phyloP scores from a whole-genome alignment of 129 eudicot species.

The Centaurea solstitialis region DNA sequence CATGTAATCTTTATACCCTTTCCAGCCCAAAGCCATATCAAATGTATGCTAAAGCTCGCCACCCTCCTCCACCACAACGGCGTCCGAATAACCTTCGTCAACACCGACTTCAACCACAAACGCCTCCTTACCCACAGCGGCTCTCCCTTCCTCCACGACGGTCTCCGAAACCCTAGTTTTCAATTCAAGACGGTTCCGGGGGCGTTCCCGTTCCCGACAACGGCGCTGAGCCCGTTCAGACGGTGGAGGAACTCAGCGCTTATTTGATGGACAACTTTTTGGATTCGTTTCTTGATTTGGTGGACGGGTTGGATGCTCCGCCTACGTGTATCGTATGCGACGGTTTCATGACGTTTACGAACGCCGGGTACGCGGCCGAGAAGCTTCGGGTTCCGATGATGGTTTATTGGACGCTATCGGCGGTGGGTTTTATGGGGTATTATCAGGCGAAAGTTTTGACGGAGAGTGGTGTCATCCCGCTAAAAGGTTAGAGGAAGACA shows the following conservation, averaged over 20 bases:
- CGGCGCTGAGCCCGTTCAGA: slow-evolving; percentile 32
- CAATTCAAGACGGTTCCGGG: slow-evolving; percentile 33
- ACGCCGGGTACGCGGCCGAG: slow-evolving; percentile 25
- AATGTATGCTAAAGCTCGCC: slow-evolving; percentile 40
- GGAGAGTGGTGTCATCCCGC: slow-evolving; percentile 31
- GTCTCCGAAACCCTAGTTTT: slow-evolving; percentile 26
- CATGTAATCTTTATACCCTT: slow-evolving; percentile 33
- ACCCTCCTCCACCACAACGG: slow-evolving; percentile 32
- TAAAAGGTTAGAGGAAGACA: slow-evolving; percentile 14
- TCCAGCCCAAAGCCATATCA: slow-evolving; percentile 40
- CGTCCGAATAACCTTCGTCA: slow-evolving; percentile 36
- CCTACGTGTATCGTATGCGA: slow-evolving; percentile 31
- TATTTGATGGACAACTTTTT: slow-evolving; percentile 1
- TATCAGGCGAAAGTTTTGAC: slow-evolving; percentile 18
- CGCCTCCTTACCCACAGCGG: slow-evolving; percentile 24
- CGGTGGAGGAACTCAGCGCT: background rate
- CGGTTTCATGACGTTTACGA: slow-evolving; percentile 29
- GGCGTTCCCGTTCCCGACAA: slow-evolving; percentile 23
- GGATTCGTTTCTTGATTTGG: slow-evolving; percentile 18
- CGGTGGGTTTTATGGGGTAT: slow-evolving; percentile 40
- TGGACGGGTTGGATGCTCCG: slow-evolving; percentile 6
- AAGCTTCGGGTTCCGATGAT: slow-evolving; percentile 26
- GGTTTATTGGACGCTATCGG: slow-evolving; percentile 38
- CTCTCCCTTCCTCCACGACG: background rate
- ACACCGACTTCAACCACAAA: slow-evolving; percentile 35